Base-by-base conservation (phyloP, 768 basidiomycete genomes). In the Ramaria sp. region DNA sequence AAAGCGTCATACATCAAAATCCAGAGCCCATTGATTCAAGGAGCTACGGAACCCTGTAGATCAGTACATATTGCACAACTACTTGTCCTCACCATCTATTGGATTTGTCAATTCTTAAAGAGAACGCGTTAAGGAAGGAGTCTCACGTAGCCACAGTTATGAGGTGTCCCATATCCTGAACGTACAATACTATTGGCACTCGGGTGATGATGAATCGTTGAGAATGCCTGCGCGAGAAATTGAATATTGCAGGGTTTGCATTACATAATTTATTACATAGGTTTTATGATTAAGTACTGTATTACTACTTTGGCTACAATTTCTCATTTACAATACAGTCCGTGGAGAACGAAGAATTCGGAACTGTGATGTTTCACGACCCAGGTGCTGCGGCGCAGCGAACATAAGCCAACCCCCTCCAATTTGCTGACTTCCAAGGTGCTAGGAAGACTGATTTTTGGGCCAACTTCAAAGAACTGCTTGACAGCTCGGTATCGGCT, bases 21-120 rank as follows among this genome's bases (percentile, higher is more conserved):
- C 95, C 39, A 98, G 72, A 7, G 96, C 89, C 92, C 95, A 97
- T 71, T 99, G 95, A 65, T 97, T 95, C 30, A 99, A 75, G 15
- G 92, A 93, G 68, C 92, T 95, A 46, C n/a, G n/a, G 52, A 43
- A 46, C 4, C 11, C 37, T 47, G 37, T 27, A 54, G 34, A 17
- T 19, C 30, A 43, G 7, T 33, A 13, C 24, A 20, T 33, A 31
- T 31, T 19, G 53, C n/a, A n/a, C 22, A 5, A 43, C 54, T 13
- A 37, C 15, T 30, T 7, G 6, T 13, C 11, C 30, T 56, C 19
- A 56, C 49, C 54, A 54, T 41, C 56, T 59, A 42, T 68, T 71
- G 53, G 38, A 53, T 33, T 48, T 41, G 39, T 62, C 24, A 38
- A 51, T 20, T 17, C 22, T 30, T 13, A n/a, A 55, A 22, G n/a